Evolutionary conservation across 805 yeast genomes (phyloP), one percentile per base, ranked within the genome.

Genomic region (Metschnikowia borealis): DNA sequence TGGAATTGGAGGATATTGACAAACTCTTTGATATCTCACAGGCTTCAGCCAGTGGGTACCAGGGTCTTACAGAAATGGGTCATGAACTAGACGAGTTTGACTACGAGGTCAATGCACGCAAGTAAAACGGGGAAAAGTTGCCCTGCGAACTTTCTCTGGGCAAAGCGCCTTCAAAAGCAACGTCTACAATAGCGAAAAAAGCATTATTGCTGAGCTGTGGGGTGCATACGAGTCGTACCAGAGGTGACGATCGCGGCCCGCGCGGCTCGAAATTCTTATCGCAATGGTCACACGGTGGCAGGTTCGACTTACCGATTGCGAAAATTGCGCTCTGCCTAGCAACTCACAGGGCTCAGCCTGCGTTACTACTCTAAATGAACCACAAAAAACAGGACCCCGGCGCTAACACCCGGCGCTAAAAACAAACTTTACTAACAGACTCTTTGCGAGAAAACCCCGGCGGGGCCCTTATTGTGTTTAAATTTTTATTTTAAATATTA

Each of bases 1-100:
- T 71, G 15, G 78, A 73, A 56, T 60, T 73, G 38, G 78, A 73
- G 56, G 70, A 73, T 42, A 71, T 73, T 15, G 77, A 73, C 55
- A 43, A 55, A 31, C 64, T 71, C 20, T 73, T 73, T 55, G 70
- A 67, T 43, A 47, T 37, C 14, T 65, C 67, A 49, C 55, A 55
- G 15, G 55, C 55, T 15, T 58, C 59, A 20, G 51, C 65, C 2
- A 52, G 55, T 1, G 49, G 42, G 21, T 52, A 54, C 45, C 41
- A 33, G 31, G 48, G 47, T 32, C 47, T 49, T 14, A 49, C 46
- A 20, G 51, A 36, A 6, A 38, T 46, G 37, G 59, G 43, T 8
- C 59, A 62, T 44, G 68, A 65, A 48, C 49, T 66, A 37, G 66
- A 64, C 44, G 68, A 61, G 21, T 54, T 61, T 17, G 63, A 62